Conservation (phyloP, 495 filamentous ascomycete genomes). For the Choiromyces venosus region DNA sequence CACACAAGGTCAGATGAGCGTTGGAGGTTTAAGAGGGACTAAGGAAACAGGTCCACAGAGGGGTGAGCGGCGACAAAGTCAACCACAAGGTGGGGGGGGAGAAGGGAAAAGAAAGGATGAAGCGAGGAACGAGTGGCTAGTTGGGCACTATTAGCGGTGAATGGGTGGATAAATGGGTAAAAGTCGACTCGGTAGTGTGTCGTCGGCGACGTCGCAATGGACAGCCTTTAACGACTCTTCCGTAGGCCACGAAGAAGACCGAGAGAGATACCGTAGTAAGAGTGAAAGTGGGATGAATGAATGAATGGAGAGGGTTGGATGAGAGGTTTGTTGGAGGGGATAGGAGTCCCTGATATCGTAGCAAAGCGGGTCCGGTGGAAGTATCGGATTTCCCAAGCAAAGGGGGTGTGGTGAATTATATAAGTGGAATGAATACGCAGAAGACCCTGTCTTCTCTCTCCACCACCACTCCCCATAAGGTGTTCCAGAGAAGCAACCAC, state of each 20-base stretch:
- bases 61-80: constrained; percentile 2
- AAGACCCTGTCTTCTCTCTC: neutral
- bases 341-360: constrained; percentile 3
- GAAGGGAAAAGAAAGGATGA: constrained; percentile 25
- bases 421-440: constrained; percentile 26
- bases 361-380: constrained; percentile 30
- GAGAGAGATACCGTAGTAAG: neutral
- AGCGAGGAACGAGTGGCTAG: constrained; percentile 8
- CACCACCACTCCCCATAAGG: neutral
- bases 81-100: constrained; percentile 6
- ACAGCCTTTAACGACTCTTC: neutral
- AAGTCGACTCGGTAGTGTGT: constrained; percentile 1
- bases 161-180: constrained; percentile 1
- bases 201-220: neutral
- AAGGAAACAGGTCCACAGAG: neutral
- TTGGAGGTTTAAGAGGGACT: neutral
- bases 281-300: neutral
- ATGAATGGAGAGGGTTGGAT: neutral
- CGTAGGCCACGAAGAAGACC: neutral
- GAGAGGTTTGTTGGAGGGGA: constrained; percentile 1
- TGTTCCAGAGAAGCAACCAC: constrained; percentile 2
- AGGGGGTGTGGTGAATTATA: constrained; percentile 34
- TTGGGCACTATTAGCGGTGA: constrained; percentile 1
- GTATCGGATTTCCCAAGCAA: constrained; percentile 25
- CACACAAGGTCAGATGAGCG: neutral